A percentile compares a stretch with the other conserved stretches of the same genome.
Evolutionary conservation across 2,329 filamentous ascomycete genomes (phyloP).

Genomic region (Xylariaceae sp.): DNA sequence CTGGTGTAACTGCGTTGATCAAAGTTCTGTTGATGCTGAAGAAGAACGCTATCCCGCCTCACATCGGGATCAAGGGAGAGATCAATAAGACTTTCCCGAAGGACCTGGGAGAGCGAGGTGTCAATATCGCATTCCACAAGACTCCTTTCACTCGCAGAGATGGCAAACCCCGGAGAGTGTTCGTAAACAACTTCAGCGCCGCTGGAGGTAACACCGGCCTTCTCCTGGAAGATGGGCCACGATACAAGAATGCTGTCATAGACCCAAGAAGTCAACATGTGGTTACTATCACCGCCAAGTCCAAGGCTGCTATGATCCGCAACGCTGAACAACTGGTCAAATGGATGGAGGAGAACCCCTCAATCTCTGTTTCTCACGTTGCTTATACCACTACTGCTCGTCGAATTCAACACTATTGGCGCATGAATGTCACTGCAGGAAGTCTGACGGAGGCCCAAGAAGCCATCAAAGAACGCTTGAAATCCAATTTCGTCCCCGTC

Average conservation of each 20-base stretch:
- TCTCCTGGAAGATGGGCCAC: slow-evolving; percentile 59
- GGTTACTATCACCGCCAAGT: slow-evolving; percentile 56
- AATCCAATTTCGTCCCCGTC: slow-evolving; percentile 42
- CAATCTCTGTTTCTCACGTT: slow-evolving; percentile 52
- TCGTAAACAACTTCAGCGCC: slow-evolving; percentile 68
- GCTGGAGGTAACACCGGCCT: slow-evolving; percentile 69
- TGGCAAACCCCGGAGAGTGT: slow-evolving; percentile 44
- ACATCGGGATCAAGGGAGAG: slow-evolving; percentile 62
- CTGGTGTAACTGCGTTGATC: slow-evolving; percentile 57
- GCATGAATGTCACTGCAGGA: slow-evolving; percentile 45
- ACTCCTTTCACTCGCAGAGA: slow-evolving; percentile 48
- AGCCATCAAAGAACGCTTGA: slow-evolving; percentile 39
- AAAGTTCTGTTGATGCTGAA: slow-evolving; percentile 65
- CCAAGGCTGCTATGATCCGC: slow-evolving; percentile 51
- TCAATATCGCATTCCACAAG: slow-evolving; percentile 54
- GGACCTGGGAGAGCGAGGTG: slow-evolving; percentile 53
- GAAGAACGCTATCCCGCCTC: slow-evolving; percentile 59
- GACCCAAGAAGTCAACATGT: slow-evolving; percentile 56
- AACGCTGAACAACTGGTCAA: slow-evolving; percentile 54
- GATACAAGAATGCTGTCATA: slow-evolving; percentile 25
- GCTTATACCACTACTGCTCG: slow-evolving; percentile 68
- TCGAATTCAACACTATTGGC: slow-evolving; percentile 56
- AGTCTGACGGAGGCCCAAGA: slow-evolving; percentile 40
- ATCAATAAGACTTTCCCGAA: slow-evolving; percentile 59
- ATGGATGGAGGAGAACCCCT: slow-evolving; percentile 50